phyloP scores from a whole-genome alignment of 2,329 filamentous ascomycete genomes.

The Sporothrix variecibatus region DNA sequence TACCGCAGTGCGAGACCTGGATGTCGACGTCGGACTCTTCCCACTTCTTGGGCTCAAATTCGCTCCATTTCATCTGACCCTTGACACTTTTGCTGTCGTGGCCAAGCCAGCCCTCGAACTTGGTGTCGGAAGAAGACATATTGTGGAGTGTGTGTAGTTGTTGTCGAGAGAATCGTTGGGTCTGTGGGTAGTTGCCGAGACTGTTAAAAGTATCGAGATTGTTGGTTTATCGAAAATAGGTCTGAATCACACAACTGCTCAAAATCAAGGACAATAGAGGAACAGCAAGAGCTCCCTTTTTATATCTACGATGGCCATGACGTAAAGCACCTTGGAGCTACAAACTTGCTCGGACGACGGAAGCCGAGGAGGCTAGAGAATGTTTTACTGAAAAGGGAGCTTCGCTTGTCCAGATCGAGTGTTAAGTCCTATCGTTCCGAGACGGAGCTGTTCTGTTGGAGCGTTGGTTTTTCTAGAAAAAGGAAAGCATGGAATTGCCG shows the following conservation, averaged over 20 bases:
- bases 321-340: background rate
- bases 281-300: background rate
- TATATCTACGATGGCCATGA: constrained; percentile 11
- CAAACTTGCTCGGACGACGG: background rate
- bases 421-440: background rate
- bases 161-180: too few relatives aligned
- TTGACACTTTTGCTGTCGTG: constrained; percentile 44
- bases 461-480: background rate
- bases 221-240: background rate
- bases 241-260: background rate
- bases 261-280: background rate
- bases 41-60: constrained; percentile 66
- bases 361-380: background rate
- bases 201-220: background rate
- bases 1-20: constrained; percentile 64
- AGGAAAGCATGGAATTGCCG: background rate
- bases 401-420: background rate
- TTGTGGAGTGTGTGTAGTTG: background rate
- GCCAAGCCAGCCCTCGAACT: constrained; percentile 57
- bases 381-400: background rate
- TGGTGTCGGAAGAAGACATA: constrained; percentile 36
- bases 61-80: constrained; percentile 57
- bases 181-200: background rate
- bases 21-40: constrained; percentile 68
- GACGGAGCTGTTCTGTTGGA: background rate